These are phyloP conservation scores for Fraxinus platypoda DNA, from an alignment of 305 asterid species.

Conservation along the genomic window DNA sequence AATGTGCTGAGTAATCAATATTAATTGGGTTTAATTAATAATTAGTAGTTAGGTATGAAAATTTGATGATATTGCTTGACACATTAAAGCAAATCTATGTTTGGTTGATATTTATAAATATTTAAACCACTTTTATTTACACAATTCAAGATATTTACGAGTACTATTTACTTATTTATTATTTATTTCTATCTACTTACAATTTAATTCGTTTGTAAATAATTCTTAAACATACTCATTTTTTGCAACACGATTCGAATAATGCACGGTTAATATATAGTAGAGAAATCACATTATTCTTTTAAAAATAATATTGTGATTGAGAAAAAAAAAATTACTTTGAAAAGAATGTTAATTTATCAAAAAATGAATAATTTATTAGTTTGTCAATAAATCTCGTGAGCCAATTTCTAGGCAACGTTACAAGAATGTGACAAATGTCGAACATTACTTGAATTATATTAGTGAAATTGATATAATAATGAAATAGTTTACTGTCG, in stretches of 20 bases:
- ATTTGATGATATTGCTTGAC: background rate
- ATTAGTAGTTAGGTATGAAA: background rate
- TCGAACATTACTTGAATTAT: background rate
- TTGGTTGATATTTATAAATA: background rate
- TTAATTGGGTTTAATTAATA: background rate
- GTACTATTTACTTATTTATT: background rate
- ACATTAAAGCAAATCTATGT: background rate
- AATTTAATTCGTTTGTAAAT: background rate
- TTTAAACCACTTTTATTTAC: background rate
- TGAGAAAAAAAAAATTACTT: background rate
- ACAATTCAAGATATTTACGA: background rate
- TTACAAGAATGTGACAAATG: background rate
- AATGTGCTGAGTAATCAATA: constrained; percentile 4
- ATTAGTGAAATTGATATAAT: background rate
- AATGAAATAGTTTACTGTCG: background rate
- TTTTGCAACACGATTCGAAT: background rate
- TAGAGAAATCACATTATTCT: background rate
- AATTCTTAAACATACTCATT: background rate
- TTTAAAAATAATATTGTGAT: background rate
- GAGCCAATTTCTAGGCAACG: background rate
- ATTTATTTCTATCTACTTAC: background rate
- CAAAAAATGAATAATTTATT: background rate
- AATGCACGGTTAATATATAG: background rate
- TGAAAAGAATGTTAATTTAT: background rate
- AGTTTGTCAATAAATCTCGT: background rate